Base-by-base conservation (phyloP, 2,329 filamentous ascomycete genomes). In the Exophiala sideris region DNA sequence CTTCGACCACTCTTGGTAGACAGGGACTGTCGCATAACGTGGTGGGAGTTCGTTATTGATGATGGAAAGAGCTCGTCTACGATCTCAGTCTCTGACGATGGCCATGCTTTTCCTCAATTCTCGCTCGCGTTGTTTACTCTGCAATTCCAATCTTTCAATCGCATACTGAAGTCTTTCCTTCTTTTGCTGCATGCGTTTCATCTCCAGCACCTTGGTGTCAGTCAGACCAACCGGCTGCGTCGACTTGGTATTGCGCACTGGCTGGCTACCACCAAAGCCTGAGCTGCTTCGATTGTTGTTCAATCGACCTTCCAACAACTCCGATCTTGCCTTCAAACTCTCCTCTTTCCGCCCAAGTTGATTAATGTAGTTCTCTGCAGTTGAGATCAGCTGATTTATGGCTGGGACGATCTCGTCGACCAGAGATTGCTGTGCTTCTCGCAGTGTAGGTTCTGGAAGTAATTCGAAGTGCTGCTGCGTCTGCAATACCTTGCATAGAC, bases 401-500 rank as follows among this genome's bases (percentile, higher is more conserved):
- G 90, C 91, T 7, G 91, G 91, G n/a, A 87, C 86, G 63, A 96
- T 94, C 68, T 95, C 91, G 65, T 89, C 88, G 64, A 91, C 86
- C 14, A 96, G 83, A 3, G 89, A 86, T 62, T 88, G 79, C 71
- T 96, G 91, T 32, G 91, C 91, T 59, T 86, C 81, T 57, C 86
- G 85, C 41, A 96, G 83, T 48, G 88, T 88, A 10, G 87, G 83
- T 68, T 95, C 89, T 12, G 91, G 89, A 63, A 96, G 88, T 39
- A 96, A 84, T 70, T 96, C 91, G 73, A 95, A 96, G 74, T 96
- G 91, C 86, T 95, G 64, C 52, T 81, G 84, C 5, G 82, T 83
- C 63, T 84, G 81, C 1, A 86, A 74, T 50, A 86, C 82, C 68
- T 83, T 84, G 56, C 74, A 74, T 14, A 86, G 69, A 40, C 83